These are phyloP conservation scores for Geotrichum citri-aurantii DNA, from an alignment of 1,139 yeast species.

Conservation along the genomic window DNA sequence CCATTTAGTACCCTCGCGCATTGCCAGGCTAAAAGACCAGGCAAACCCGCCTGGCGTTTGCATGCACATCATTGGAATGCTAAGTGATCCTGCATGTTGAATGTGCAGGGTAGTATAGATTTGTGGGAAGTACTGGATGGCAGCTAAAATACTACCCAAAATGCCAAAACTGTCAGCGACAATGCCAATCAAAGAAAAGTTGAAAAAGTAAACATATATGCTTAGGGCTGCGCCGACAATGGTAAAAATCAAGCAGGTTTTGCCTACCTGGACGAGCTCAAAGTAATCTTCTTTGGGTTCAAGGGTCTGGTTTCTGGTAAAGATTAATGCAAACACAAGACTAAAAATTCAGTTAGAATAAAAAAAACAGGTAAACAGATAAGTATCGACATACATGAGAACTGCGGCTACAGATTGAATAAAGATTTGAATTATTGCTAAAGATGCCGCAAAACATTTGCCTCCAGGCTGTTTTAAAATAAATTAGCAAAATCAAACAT, in stretches of 20 bases:
- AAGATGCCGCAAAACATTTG: conserved; percentile 64
- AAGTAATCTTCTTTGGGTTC: conserved; percentile 27
- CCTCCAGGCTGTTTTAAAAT: conserved; percentile 38
- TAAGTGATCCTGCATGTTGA: conserved; percentile 75
- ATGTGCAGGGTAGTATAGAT: conserved; percentile 60
- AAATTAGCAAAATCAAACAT: conserved; percentile 42
- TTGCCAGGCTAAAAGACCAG: conserved; percentile 65
- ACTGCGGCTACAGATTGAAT: conserved; percentile 63
- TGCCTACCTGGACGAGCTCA: conserved; percentile 25
- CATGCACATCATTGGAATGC: conserved; percentile 74
- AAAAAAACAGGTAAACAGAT: conserved; percentile 27
- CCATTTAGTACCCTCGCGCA: conserved; percentile 77
- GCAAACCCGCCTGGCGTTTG: conserved; percentile 88
- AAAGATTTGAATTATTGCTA: conserved; percentile 66
- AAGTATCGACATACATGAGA: conserved; percentile 52
- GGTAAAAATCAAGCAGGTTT: conserved; percentile 25
- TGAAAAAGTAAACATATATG: conserved; percentile 22
- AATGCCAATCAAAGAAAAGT: conserved; percentile 20
- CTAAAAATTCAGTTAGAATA: conserved; percentile 17
- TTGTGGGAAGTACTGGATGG: conserved; percentile 77
- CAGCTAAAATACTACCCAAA: conserved; percentile 49
- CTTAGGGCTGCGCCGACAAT: conserved; percentile 26
- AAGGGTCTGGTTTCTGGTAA: conserved; percentile 20
- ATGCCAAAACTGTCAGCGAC: conserved; percentile 44
- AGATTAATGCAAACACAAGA: conserved; percentile 22